These are phyloP conservation scores for Cladobotryum mycophilum DNA, from an alignment of 2,329 filamentous ascomycete genomes.

Conservation along the genomic window DNA sequence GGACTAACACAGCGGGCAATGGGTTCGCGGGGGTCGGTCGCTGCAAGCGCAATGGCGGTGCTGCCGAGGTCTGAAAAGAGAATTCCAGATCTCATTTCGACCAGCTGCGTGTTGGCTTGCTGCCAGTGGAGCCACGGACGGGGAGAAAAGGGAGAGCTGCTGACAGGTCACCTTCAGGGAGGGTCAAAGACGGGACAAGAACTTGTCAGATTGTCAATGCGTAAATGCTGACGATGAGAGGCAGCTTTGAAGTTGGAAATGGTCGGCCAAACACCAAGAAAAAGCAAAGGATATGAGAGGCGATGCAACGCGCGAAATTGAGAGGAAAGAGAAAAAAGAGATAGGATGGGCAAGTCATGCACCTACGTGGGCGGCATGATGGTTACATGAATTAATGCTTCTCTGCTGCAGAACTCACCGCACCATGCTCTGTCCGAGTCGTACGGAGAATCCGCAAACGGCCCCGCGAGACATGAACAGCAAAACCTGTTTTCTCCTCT, in stretches of 20 bases:
- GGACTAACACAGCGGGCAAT: constrained; percentile 1
- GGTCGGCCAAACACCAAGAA: not conserved
- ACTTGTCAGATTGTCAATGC: not conserved
- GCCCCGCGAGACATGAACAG: too few relatives aligned
- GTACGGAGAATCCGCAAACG: too few relatives aligned
- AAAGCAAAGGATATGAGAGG: not conserved
- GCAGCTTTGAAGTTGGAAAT: not conserved
- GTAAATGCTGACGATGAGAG: not conserved
- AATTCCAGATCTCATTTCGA: not conserved
- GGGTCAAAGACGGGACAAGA: not conserved
- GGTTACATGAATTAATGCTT: too few relatives aligned
- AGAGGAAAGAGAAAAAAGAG: too few relatives aligned
- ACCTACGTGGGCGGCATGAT: too few relatives aligned
- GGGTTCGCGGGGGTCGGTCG: not conserved
- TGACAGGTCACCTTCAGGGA: not conserved
- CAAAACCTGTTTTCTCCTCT: too few relatives aligned
- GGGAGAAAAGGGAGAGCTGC: not conserved
- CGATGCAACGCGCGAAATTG: not conserved
- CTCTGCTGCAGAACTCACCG: too few relatives aligned
- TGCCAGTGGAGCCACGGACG: not conserved
- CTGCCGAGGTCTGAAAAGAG: not conserved
- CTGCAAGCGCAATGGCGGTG: not conserved
- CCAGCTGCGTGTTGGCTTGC: not conserved
- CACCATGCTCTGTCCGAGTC: too few relatives aligned
- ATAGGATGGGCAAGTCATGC: too few relatives aligned